Evolutionary conservation across 2,329 filamentous ascomycete genomes (phyloP).

Genomic region (Fulvia fulva): DNA sequence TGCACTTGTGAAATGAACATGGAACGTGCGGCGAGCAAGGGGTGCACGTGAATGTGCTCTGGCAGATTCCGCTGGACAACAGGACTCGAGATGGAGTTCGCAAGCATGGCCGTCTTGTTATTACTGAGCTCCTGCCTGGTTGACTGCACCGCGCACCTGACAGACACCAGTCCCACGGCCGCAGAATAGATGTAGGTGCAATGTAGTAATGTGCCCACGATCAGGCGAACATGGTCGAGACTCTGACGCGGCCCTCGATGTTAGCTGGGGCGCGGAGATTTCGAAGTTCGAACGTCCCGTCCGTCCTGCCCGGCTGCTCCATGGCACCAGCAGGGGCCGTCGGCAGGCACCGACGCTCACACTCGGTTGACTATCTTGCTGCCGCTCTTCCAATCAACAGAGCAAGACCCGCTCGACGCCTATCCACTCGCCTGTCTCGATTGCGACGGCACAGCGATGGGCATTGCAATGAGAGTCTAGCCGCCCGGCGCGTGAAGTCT

Average conservation of each 20-base stretch:
- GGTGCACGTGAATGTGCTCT: conserved; percentile 12
- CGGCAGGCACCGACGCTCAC: background rate
- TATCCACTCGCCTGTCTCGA: background rate
- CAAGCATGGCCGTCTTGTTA: background rate
- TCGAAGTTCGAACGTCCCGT: too few species aligned
- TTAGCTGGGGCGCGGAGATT: background rate
- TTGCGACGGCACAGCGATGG: background rate
- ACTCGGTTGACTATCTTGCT: background rate
- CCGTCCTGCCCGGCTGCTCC: too few species aligned
- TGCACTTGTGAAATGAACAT: conserved; percentile 27
- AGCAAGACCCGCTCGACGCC: background rate
- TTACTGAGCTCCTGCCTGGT: too few species aligned
- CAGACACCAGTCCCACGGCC: too few species aligned
- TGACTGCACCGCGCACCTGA: too few species aligned
- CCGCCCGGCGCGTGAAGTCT: background rate
- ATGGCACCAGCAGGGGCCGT: too few species aligned
- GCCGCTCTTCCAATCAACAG: background rate
- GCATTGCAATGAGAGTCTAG: background rate
- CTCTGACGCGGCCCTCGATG: conserved; percentile 1
- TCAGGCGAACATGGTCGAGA: background rate
- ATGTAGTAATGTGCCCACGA: too few species aligned
- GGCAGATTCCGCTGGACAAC: conserved; percentile 8
- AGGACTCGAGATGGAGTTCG: conserved; percentile 2
- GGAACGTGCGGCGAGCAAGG: conserved; percentile 22
- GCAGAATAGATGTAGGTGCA: too few species aligned